Conservation (phyloP, 2,329 filamentous ascomycete genomes). For the Claviceps africana region DNA sequence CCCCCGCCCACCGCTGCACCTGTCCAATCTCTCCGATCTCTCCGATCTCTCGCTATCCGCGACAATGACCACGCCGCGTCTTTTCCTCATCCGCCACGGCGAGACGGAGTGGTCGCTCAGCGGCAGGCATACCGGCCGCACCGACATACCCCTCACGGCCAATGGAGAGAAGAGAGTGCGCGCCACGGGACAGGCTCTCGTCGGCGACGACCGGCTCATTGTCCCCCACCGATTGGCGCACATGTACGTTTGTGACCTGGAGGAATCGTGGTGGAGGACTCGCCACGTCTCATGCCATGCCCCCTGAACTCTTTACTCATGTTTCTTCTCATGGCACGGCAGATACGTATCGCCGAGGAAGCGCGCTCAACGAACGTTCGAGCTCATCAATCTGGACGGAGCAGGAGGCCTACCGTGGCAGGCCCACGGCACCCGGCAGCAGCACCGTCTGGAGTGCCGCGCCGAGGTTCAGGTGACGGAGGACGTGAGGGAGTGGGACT, state of each 20-base stretch:
- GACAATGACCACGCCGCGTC: slow-evolving; percentile 43
- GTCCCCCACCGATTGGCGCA: slow-evolving; percentile 69
- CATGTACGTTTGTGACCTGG: slow-evolving; percentile 42
- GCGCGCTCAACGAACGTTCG: slow-evolving; percentile 79
- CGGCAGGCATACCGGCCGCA: slow-evolving; percentile 68
- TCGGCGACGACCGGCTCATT: slow-evolving; percentile 73
- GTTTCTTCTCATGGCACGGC: background rate
- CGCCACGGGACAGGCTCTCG: slow-evolving; percentile 68
- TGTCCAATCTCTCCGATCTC: background rate
- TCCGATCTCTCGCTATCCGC: background rate
- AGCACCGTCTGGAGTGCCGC: slow-evolving; percentile 32
- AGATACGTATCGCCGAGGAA: slow-evolving; percentile 77
- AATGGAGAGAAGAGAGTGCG: slow-evolving; percentile 65
- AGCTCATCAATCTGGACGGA: slow-evolving; percentile 66
- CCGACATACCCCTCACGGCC: slow-evolving; percentile 73
- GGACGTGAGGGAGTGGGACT: slow-evolving; percentile 74
- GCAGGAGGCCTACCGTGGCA: slow-evolving; percentile 58
- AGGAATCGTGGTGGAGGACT: no score
- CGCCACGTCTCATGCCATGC: no score
- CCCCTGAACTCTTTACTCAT: background rate
- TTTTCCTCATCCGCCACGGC: slow-evolving; percentile 78
- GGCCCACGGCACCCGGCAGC: slow-evolving; percentile 24
- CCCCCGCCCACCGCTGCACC: background rate
- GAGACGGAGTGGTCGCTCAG: slow-evolving; percentile 92
- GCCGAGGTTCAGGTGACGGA: slow-evolving; percentile 55